phyloP scores from a whole-genome alignment of 2,329 filamentous ascomycete genomes.

The Aspergillus puulaauensis region DNA sequence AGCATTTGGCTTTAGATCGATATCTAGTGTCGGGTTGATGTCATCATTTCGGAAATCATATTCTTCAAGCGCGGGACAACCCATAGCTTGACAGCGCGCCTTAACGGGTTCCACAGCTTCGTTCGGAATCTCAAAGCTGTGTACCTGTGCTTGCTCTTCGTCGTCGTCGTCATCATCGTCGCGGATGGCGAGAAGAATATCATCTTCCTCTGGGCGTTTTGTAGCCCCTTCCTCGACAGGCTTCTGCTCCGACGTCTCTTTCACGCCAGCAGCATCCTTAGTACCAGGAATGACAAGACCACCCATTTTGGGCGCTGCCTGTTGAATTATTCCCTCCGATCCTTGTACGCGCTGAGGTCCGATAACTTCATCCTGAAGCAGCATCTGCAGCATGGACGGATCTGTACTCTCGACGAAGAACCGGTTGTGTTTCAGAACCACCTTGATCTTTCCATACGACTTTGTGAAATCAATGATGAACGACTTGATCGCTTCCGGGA shows the following conservation, averaged over 20 bases:
- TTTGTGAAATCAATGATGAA: conserved; percentile 83
- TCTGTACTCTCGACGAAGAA: conserved; percentile 94
- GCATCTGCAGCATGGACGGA: conserved; percentile 76
- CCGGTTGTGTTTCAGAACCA: conserved; percentile 90
- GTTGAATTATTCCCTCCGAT: conserved; percentile 70
- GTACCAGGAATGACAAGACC: conserved; percentile 91
- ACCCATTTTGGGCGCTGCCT: conserved; percentile 80
- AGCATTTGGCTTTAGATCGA: conserved; percentile 84
- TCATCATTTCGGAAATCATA: conserved; percentile 96
- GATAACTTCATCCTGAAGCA: conserved; percentile 83
- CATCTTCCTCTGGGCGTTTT: conserved; percentile 52
- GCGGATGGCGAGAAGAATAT: conserved; percentile 68
- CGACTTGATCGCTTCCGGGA: conserved; percentile 75
- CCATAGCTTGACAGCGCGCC: conserved; percentile 82
- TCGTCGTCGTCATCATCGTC: conserved; percentile 72
- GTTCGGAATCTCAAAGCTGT: conserved; percentile 88
- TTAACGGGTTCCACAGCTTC: conserved; percentile 81
- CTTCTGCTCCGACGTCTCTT: conserved; percentile 60
- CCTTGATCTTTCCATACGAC: conserved; percentile 92
- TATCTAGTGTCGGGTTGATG: conserved; percentile 85
- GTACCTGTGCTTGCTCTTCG: conserved; percentile 83
- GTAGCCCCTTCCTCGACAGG: conserved; percentile 38
- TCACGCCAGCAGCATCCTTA: conserved; percentile 84
- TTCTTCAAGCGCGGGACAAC: conserved; percentile 87
- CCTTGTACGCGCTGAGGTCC: conserved; percentile 75